Base-by-base conservation (phyloP, 2,329 filamentous ascomycete genomes). In the Acephala macrosclerotiorum region DNA sequence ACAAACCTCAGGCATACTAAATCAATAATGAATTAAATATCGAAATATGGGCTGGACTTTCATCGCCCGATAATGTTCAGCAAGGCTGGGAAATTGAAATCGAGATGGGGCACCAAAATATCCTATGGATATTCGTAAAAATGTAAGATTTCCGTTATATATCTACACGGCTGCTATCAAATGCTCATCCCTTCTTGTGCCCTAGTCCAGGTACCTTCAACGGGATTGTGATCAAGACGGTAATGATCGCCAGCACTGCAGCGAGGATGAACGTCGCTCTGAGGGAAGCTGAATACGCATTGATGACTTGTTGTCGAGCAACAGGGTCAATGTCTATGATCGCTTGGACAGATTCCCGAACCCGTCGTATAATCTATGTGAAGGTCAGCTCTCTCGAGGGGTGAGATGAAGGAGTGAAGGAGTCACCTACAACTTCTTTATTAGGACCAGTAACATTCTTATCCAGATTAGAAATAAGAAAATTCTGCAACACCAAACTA, bases 401-500 rank as follows among this genome's bases (percentile, higher is more conserved):
- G n/a, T n/a, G 25, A 20, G n/a, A 36, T 26, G 2, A 26, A 36
- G 9, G 9, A 26, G 29, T 8, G 33, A 5, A 35, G 5, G 18
- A 14, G 12, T 42, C 12, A 64, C 66, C 62, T 45, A 76, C 75
- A 56, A 83, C 78, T 0, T 82, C 80, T 73, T 88, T 91, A 29
- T 87, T 80, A 0, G 80, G 79, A 0, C 87, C 89, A 0, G 81
- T 82, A 9, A 94, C 89, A 38, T 84, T 82, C 12, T 75, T 68
- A 3, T 85, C 77, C 5, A 94, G 81, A 69, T 89, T 89, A 20
- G 81, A 79, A 11, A 85, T 78, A 60, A 95, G 79, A 0, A 86
- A 83, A 72, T 93, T 93, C 79, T 95, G 91, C 67, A 94, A 80
- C 9, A 93, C 86, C 64, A 93, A 83, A 74, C 89, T 91, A 70